Evolutionary conservation across 1,284 basidiomycete genomes (phyloP).

Genomic region (Melampsora abietis-canadensis): DNA sequence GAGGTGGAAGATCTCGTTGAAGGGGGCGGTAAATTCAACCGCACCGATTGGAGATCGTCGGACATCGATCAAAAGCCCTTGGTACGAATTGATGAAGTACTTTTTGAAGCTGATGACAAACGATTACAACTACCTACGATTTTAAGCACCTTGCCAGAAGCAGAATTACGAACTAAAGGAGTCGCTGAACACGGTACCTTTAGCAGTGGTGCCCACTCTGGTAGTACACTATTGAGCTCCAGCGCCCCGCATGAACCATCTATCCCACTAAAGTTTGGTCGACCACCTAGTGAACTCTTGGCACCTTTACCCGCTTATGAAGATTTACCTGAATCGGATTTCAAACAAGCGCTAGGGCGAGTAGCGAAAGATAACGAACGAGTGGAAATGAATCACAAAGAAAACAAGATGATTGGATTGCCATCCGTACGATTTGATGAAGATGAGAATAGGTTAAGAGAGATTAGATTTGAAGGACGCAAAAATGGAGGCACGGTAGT

Average conservation of each 20-base stretch:
- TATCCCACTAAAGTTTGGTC: slow-evolving; percentile 36
- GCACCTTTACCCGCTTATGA: slow-evolving; percentile 35
- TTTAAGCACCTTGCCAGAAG: slow-evolving; percentile 44
- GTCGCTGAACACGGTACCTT: slow-evolving; percentile 47
- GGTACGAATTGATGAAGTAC: slow-evolving; percentile 51
- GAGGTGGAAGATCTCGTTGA: slow-evolving; percentile 89
- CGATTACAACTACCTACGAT: slow-evolving; percentile 46
- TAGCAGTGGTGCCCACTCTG: not conserved
- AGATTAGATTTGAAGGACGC: slow-evolving; percentile 25
- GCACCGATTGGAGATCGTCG: slow-evolving; percentile 54
- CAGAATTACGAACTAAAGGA: slow-evolving; percentile 55
- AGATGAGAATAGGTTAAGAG: slow-evolving; percentile 16
- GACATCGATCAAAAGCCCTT: slow-evolving; percentile 57
- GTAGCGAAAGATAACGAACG: no score
- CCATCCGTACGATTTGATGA: slow-evolving; percentile 39
- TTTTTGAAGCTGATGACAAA: slow-evolving; percentile 51
- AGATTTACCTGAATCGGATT: slow-evolving; percentile 42
- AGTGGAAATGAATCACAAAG: not conserved
- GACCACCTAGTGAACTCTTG: slow-evolving; percentile 42
- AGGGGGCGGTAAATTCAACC: slow-evolving; percentile 61
- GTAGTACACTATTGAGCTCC: not conserved
- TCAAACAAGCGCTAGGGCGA: slow-evolving; percentile 25
- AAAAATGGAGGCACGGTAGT: slow-evolving; percentile 78
- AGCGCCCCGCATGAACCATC: slow-evolving; percentile 11
- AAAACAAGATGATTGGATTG: slow-evolving; percentile 15